A percentile compares a stretch with the other conserved stretches of the same genome.
These are phyloP conservation scores for Starmerella asiatica DNA, from an alignment of 805 yeast genomes.

Conservation along the genomic window DNA sequence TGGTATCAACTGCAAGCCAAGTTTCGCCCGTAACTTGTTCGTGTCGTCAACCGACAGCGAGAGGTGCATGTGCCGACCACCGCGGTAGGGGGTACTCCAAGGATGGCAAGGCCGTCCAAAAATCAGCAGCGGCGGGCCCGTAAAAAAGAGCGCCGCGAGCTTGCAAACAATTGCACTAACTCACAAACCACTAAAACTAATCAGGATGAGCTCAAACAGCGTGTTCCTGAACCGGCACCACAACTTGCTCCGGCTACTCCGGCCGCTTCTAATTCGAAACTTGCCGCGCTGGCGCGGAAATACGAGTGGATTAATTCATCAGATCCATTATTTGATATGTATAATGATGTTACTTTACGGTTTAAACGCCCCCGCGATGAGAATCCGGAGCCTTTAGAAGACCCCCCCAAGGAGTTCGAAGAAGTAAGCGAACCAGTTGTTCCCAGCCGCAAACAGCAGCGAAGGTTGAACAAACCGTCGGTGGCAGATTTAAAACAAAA, in stretches of 20 bases:
- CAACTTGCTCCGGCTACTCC: too few relatives aligned
- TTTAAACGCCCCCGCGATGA: constrained; percentile 3
- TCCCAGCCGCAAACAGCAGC: constrained; percentile 8
- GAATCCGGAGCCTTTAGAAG: not conserved
- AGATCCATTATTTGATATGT: constrained; percentile 15
- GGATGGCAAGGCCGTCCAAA: constrained; percentile 1
- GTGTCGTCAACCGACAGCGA: constrained; percentile 39
- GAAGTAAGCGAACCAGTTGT: not conserved
- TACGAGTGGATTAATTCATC: constrained; percentile 9
- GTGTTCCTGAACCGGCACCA: not conserved
- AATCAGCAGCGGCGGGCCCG: constrained; percentile 3
- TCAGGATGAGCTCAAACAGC: too few relatives aligned
- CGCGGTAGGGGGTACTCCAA: too few relatives aligned
- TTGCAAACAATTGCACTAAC: too few relatives aligned
- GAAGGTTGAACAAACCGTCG: constrained; percentile 42
- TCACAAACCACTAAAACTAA: too few relatives aligned
- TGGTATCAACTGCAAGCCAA: constrained; percentile 43
- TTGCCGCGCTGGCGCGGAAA: constrained; percentile 7
- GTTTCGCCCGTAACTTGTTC: constrained; percentile 36
- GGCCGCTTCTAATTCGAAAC: not conserved
- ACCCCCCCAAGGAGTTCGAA: not conserved
- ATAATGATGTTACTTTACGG: constrained; percentile 7
- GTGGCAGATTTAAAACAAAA: constrained; percentile 53
- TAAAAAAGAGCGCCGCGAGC: not conserved
- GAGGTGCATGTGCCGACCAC: constrained; percentile 16